Conservation (phyloP, 2,329 filamentous ascomycete species). For the Hypomyces rosellus region DNA sequence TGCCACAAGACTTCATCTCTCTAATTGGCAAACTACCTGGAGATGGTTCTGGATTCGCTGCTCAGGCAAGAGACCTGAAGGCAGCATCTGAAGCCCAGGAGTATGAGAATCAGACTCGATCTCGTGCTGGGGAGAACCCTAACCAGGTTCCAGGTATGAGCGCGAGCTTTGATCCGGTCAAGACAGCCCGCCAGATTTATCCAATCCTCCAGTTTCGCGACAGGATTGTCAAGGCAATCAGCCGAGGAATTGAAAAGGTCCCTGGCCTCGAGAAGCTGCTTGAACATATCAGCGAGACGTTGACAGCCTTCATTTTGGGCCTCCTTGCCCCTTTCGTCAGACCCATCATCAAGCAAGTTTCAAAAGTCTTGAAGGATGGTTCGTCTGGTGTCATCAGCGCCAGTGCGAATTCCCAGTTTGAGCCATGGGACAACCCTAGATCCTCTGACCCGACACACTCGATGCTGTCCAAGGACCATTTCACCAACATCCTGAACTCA, state of each 20-base stretch:
- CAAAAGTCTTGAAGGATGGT: constrained; percentile 76
- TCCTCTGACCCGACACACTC: constrained; percentile 78
- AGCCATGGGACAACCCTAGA: constrained; percentile 69
- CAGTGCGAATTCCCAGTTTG: constrained; percentile 67
- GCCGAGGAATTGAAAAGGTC: constrained; percentile 79
- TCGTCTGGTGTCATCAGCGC: constrained; percentile 65
- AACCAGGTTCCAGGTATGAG: constrained; percentile 69
- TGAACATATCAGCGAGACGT: constrained; percentile 86
- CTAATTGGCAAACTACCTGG: constrained; percentile 71
- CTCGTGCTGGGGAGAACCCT: constrained; percentile 36
- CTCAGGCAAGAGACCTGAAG: constrained; percentile 59
- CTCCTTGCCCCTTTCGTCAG: constrained; percentile 86
- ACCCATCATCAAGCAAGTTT: constrained; percentile 83
- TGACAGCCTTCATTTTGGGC: constrained; percentile 87
- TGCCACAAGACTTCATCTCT: constrained; percentile 56
- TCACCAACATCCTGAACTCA: constrained; percentile 71
- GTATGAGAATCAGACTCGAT: constrained; percentile 42
- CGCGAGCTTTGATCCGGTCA: constrained; percentile 68
- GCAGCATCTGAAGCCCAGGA: constrained; percentile 57
- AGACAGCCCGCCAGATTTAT: constrained; percentile 77
- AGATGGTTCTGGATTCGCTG: constrained; percentile 57
- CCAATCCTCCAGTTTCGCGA: constrained; percentile 92
- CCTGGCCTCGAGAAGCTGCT: constrained; percentile 85
- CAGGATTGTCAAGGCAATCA: constrained; percentile 84
- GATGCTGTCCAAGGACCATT: constrained; percentile 79